Base-by-base conservation (phyloP, 192 early-diverging fungal genomes). In the Coemansia biformis region DNA sequence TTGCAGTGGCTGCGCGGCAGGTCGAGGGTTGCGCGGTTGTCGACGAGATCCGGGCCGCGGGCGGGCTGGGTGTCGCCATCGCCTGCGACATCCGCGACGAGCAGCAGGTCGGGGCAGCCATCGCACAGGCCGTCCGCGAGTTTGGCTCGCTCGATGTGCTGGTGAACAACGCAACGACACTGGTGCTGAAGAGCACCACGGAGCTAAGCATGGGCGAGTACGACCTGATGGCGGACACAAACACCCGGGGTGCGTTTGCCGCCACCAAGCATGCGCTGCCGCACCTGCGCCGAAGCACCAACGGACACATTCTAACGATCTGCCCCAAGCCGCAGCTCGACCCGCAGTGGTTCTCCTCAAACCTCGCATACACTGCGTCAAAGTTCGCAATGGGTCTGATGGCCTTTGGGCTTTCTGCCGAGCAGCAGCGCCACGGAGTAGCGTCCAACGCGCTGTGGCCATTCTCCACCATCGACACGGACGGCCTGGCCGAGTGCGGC, bases 71-170 rank as follows among this genome's bases (percentile, higher is more conserved):
- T 1, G 63, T 90, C 11, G 81, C 83, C 0, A 48, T 90, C 33
- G 17, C 78, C 18, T 90, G 88, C 62, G 88, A 90, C 50, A 81
- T 90, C 36, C 81, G 80, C 24, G 66, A 74, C 48, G 88, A 88
- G 52, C 78, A 77, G 3, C 81, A 86, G 29, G 77, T 89, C 29
- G 48, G 78, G 39, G 67, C 51, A 4, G 86, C 84, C 4, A 75
- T 90, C 42, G 61, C 66, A 12, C 58, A 77, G 46, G 78, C 81
- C 2, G 83, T 74, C 1, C 32, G 55, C 8, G 60, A 60, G 39
- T 88, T 90, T 79, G 86, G 85, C 24, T 84, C 84, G 7, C 83
- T 90, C 49, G 88, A 90, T 51, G 82, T 90, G 36, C 63, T 90
- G 24, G 81, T 87, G 55, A 90, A 87, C 59, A 79, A 83, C 45